phyloP scores from a whole-genome alignment of 164 flowering plant genomes.

The Tetrastigma voinierianum region DNA sequence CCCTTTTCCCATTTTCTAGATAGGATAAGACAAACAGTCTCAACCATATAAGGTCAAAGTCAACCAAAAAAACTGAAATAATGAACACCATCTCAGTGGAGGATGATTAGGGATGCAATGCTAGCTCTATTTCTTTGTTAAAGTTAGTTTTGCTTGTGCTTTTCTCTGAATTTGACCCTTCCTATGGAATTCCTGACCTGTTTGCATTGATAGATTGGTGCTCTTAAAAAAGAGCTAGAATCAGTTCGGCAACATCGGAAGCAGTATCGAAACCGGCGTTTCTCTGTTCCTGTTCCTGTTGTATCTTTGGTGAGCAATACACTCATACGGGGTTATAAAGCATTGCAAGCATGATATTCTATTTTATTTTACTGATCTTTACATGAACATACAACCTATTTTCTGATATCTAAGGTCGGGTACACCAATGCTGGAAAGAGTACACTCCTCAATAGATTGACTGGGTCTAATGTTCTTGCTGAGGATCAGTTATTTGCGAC shows the following conservation, averaged over 20 bases:
- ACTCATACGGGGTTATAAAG: background rate
- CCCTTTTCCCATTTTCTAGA: too few species aligned
- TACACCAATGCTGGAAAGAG: constrained; percentile 99
- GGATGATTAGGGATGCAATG: too few species aligned
- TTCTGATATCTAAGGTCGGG: constrained; percentile 56
- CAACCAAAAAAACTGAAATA: too few species aligned
- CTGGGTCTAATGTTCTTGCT: constrained; percentile 91
- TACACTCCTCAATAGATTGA: constrained; percentile 76
- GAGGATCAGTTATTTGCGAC: constrained; percentile 94
- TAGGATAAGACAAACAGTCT: too few species aligned
- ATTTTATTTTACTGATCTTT: background rate
- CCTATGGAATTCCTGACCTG: constrained; percentile 2
- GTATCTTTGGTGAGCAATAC: constrained; percentile 66
- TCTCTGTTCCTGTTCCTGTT: constrained; percentile 84
- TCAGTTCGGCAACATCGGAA: constrained; percentile 85
- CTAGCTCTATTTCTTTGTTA: background rate
- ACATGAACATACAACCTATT: background rate
- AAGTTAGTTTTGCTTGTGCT: background rate
- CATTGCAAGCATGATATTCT: background rate
- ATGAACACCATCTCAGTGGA: too few species aligned
- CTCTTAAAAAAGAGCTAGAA: constrained; percentile 78
- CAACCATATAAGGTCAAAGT: too few species aligned
- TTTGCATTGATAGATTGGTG: constrained; percentile 63
- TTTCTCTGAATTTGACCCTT: constrained; percentile 3
- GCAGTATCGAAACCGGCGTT: constrained; percentile 78